These are phyloP conservation scores for Amoeboaphelidium occidentale DNA, from an alignment of 371 early-diverging fungal genomes.

Conservation along the genomic window DNA sequence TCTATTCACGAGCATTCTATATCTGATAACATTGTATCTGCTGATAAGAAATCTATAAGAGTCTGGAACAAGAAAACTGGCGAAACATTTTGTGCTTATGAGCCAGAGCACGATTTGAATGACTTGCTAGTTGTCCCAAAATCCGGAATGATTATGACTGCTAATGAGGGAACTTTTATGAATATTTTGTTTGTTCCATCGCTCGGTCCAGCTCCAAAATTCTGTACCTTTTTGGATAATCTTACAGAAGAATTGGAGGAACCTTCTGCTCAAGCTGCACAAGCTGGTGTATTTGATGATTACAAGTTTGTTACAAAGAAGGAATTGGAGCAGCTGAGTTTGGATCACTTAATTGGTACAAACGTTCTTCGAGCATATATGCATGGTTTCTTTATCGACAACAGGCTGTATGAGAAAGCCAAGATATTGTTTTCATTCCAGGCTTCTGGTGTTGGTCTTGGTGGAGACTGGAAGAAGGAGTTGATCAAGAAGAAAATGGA, in stretches of 20 bases:
- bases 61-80: slow-evolving; percentile 67
- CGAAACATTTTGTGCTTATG: slow-evolving; percentile 63
- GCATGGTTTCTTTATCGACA: slow-evolving; percentile 94
- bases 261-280: too few species aligned
- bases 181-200: slow-evolving; percentile 74
- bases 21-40: slow-evolving; percentile 47
- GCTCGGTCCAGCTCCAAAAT: slow-evolving; percentile 84
- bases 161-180: slow-evolving; percentile 84
- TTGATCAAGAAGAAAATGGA: slow-evolving; percentile 54
- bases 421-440: not conserved
- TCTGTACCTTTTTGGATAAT: slow-evolving; percentile 91
- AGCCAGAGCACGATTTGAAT: slow-evolving; percentile 77
- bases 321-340: slow-evolving; percentile 52
- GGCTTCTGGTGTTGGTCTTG: not conserved
- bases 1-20: slow-evolving; percentile 52
- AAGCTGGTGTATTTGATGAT: slow-evolving; percentile 64
- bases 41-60: slow-evolving; percentile 74
- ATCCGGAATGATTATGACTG: slow-evolving; percentile 76
- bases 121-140: slow-evolving; percentile 57
- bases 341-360: slow-evolving; percentile 82
- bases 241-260: slow-evolving; percentile 95
- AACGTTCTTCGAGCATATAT: slow-evolving; percentile 84
- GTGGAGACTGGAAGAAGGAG: slow-evolving; percentile 50
- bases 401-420: slow-evolving; percentile 71
- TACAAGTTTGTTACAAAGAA: slow-evolving; percentile 87